Conservation (phyloP, 345 rosid species). For the Geranium rotundifolium region DNA sequence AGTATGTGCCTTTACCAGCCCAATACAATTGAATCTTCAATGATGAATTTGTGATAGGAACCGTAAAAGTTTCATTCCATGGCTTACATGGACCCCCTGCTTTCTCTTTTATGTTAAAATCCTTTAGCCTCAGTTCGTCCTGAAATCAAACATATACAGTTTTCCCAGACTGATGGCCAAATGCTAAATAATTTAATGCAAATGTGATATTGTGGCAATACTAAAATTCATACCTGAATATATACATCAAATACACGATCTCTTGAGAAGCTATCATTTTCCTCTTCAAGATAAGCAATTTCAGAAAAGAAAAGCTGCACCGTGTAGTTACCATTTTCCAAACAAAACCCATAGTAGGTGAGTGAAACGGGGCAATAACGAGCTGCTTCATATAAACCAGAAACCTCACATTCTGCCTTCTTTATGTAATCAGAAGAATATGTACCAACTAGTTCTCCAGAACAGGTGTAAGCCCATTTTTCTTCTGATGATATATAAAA, state of each 20-base stretch:
- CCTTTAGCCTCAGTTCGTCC: too few relatives aligned
- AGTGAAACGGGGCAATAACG: constrained; percentile 18
- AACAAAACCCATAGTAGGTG: constrained; percentile 16
- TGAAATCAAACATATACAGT: too few relatives aligned
- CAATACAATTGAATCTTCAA: too few relatives aligned
- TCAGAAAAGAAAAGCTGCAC: constrained; percentile 18
- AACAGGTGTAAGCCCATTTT: constrained; percentile 17
- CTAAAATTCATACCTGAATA: constrained; percentile 11
- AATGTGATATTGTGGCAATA: too few relatives aligned
- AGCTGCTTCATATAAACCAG: constrained; percentile 6
- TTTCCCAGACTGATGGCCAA: too few relatives aligned
- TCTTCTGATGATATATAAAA: not conserved
- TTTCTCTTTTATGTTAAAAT: too few relatives aligned
- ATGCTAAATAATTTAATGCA: too few relatives aligned
- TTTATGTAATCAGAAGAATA: not conserved
- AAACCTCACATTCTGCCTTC: constrained; percentile 8
- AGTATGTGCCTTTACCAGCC: too few relatives aligned
- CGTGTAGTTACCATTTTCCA: constrained; percentile 11
- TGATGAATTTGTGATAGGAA: too few relatives aligned
- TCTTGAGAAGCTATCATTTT: constrained; percentile 9
- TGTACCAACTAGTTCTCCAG: not conserved
- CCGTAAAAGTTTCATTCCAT: too few relatives aligned
- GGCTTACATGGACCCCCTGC: too few relatives aligned
- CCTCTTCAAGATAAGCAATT: constrained; percentile 4
- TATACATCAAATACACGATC: constrained; percentile 18